A percentile compares a stretch with the other conserved stretches of the same genome.
These are phyloP conservation scores for Penicillium sp. DNA, from an alignment of 2,329 filamentous ascomycete genomes.

Conservation along the genomic window DNA sequence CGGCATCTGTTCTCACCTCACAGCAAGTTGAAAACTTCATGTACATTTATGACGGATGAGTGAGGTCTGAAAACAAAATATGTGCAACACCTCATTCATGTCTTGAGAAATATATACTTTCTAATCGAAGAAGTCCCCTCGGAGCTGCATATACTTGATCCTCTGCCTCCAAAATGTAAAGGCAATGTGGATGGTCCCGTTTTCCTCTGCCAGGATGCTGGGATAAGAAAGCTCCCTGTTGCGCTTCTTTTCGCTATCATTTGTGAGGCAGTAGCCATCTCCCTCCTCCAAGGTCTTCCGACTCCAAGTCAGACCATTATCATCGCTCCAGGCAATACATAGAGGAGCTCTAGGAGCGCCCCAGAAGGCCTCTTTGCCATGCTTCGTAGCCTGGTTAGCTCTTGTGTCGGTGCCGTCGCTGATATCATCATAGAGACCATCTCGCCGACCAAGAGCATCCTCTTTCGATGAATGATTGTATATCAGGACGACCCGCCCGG, in stretches of 20 bases:
- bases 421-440: slow-evolving; percentile 51
- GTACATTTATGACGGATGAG: no score
- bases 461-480: slow-evolving; percentile 46
- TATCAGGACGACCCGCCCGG: slow-evolving; percentile 40
- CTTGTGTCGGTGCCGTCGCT: slow-evolving; percentile 44
- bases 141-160: slow-evolving; percentile 44
- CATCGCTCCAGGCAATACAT: slow-evolving; percentile 30
- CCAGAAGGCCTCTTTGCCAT: slow-evolving; percentile 47
- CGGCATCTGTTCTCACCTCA: no score
- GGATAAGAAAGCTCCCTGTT: slow-evolving; percentile 51
- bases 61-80: no score
- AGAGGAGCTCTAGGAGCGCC: slow-evolving; percentile 40
- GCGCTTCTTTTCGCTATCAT: slow-evolving; percentile 45
- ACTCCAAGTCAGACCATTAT: slow-evolving; percentile 43
- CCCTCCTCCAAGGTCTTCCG: slow-evolving; percentile 46
- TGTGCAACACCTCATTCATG: no score
- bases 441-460: slow-evolving; percentile 35
- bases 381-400: slow-evolving; percentile 38
- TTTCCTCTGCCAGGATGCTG: slow-evolving; percentile 38
- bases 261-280: slow-evolving; percentile 51
- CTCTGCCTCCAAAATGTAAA: slow-evolving; percentile 49
- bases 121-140: slow-evolving; percentile 10
- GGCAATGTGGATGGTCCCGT: slow-evolving; percentile 38
- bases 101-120: not conserved
- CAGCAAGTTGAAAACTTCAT: no score